These are phyloP conservation scores for Tolypocladium guangdongense DNA, from an alignment of 2,329 filamentous ascomycete species.

Conservation along the genomic window DNA sequence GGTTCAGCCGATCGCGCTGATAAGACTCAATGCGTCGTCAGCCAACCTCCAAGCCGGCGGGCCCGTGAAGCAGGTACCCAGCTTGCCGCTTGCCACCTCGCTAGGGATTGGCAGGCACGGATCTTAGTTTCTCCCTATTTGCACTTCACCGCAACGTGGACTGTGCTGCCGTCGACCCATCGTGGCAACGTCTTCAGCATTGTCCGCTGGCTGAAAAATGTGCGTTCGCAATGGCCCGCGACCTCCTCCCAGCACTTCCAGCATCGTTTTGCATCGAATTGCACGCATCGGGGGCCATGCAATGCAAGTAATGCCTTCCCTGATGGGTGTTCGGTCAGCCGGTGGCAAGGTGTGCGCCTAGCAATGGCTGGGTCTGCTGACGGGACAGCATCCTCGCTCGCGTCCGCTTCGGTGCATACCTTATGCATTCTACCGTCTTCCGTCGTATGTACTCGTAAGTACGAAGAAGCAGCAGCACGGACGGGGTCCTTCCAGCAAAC, in stretches of 20 bases:
- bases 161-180: neutral
- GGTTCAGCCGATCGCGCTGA: neutral
- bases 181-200: neutral
- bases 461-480: neutral
- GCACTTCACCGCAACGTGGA: neutral
- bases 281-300: neutral
- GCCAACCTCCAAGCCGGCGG: neutral
- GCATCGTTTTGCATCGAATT: neutral
- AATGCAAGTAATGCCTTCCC: neutral
- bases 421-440: too few species aligned
- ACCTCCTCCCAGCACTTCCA: neutral
- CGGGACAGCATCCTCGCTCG: neutral
- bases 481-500: neutral
- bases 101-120: neutral
- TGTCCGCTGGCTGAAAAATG: too few species aligned
- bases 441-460: too few species aligned
- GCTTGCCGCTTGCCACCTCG: too few species aligned
- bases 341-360: neutral
- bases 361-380: neutral
- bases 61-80: neutral
- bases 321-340: neutral
- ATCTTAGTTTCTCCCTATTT: neutral
- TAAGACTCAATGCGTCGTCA: neutral
- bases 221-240: neutral
- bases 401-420: neutral